Evolutionary conservation across 345 rosid species (phyloP), one percentile per base, ranked within the genome.

Genomic region (Hibiscus tridactylites): DNA sequence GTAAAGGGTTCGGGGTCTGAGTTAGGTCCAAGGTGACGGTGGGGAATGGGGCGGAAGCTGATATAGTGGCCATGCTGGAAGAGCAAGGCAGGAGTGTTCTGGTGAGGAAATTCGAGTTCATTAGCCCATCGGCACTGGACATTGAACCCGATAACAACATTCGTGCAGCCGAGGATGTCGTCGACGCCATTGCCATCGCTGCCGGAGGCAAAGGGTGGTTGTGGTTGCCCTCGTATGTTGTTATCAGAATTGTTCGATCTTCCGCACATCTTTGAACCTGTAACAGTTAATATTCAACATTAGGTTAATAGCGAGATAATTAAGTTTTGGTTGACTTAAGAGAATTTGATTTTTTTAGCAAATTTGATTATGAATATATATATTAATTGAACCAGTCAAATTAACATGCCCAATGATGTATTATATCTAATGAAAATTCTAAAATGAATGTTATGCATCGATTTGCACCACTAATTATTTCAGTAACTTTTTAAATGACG

Each of bases 261-360:
- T 91, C 99, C 9, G 97, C 99, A 66, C 97, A 95, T 75, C 97
- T 88, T 74, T 95, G 99, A 26, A 94, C 97, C 98, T 94, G 28
- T 66, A 39, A 7, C 16, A 35, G 58, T 42, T 19, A 54, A 15
- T 16, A 21, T 17, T 64, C 50, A 12, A 63, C 49, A 17, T 13
- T 50, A 50, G 15, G 68, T n/a, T 62, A 62, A 28, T 8, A 53
- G 10, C 44, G 10, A 39, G 9, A 39, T 39, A 39, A 39, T 39
- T 35, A 0, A 35, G 37, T 35, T 35, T 35, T 5, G 37, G 37
- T 35, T 4, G 6, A 35, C 37, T 35, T 35, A 35, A 35, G 5
- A 35, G 37, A 35, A 35, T 35, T 35, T 0, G 7, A 0, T 35
- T 35, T 31, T 21, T 29, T 31, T 31, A 31, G 35, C 2, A 31